Base-by-base conservation (phyloP, 1,284 basidiomycete species). In the Phenoliferia sp. region DNA sequence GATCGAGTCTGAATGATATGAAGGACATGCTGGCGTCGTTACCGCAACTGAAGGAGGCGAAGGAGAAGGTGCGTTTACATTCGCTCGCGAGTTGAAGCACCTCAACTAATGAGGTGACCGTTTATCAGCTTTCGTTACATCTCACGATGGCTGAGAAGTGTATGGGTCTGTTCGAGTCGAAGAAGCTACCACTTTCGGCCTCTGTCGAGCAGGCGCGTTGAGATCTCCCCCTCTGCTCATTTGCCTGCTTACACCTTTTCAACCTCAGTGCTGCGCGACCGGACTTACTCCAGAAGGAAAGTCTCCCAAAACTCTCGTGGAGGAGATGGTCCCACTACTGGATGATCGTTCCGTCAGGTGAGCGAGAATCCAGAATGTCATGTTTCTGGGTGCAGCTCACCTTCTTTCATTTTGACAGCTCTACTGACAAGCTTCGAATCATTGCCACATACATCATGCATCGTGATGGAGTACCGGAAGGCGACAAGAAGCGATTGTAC, bases 91-190 rank as follows among this genome's bases (percentile, higher is more conserved):
- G 19, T 5, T 19, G 26, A 2, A 48, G 26, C 17, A 2, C 35
- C 64, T 67, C 34, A 67, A 52, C 19, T 36, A 56, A 28, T 22
- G 29, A 44, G 32, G 32, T 58, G 32, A 58, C 56, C 29, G 28
- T 58, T n/a, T 0, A 15, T 1, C 79, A 95, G 89, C 95, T 98
- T 79, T 98, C 94, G 19, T 80, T 98, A 35, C 96, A 99, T 80
- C 82, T 99, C 55, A 95, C 89, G 74, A 95, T 99, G 90, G 95
- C 96, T 0, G 92, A 98, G 78, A 90, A 94, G 75, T 98, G 94
- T 77, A 99, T 99, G 95, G 84, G 82, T 22, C 84, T 92, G 29
- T 99, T 99, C 76, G 93, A 96, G 78, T 86, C 85, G 73, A 88
- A 90, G 76, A 92, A 92, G 76, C 81, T 99, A 61, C 85, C 92